A percentile compares a stretch with the other conserved stretches of the same genome.
phyloP scores from a whole-genome alignment of 768 basidiomycete genomes.

The Mycena latifolia region DNA sequence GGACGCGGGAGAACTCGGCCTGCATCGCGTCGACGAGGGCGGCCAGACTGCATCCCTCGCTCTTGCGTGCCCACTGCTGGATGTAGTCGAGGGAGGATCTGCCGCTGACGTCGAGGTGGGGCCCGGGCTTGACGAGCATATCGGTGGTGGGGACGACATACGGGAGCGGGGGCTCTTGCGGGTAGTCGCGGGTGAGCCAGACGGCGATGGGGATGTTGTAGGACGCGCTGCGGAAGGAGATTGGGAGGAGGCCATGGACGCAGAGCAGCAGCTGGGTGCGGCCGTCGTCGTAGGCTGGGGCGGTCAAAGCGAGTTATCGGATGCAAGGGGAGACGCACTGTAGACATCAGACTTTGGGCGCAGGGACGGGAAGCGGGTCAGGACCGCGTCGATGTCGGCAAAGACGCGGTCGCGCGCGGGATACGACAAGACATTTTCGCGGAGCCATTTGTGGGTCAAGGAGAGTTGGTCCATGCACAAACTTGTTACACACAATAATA shows the following conservation, averaged over 20 bases:
- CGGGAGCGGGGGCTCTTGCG: slow-evolving; percentile 81
- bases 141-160: slow-evolving; percentile 94
- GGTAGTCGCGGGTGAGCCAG: slow-evolving; percentile 91
- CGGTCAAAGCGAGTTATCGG: slow-evolving; percentile 30
- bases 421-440: slow-evolving; percentile 73
- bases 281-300: slow-evolving; percentile 91
- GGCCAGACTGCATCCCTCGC: slow-evolving; percentile 87
- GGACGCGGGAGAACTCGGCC: slow-evolving; percentile 84
- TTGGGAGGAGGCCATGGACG: slow-evolving; percentile 91
- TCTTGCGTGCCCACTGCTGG: slow-evolving; percentile 83
- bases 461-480: slow-evolving; percentile 40
- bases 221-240: slow-evolving; percentile 75
- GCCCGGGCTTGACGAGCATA: slow-evolving; percentile 88
- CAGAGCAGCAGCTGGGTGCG: slow-evolving; percentile 93
- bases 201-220: slow-evolving; percentile 96
- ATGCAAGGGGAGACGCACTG: slow-evolving; percentile 57
- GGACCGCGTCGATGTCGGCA: slow-evolving; percentile 70
- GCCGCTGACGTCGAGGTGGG: slow-evolving; percentile 85
- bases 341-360: slow-evolving; percentile 87
- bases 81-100: slow-evolving; percentile 77
- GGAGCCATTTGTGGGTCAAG: slow-evolving; percentile 74
- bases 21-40: slow-evolving; percentile 83
- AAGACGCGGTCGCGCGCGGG: slow-evolving; percentile 66
- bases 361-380: slow-evolving; percentile 66
- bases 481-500: too few species aligned